Evolutionary conservation across 164 flowering plant genomes (phyloP), one percentile per base, ranked within the genome.

Genomic region (Platanus orientalis): DNA sequence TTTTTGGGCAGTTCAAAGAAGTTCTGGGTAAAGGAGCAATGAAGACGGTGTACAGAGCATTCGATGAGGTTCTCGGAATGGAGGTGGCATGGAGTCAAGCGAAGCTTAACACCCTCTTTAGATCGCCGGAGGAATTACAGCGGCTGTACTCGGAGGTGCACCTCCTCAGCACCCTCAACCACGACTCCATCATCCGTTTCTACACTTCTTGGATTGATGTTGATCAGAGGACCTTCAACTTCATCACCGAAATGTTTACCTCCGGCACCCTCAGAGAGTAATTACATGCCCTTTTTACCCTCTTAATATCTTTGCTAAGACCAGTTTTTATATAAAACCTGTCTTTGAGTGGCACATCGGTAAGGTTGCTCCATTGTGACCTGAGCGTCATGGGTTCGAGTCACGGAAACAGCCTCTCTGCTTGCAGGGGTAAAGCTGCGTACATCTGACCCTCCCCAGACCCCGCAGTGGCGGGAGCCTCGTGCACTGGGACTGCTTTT

Each of bases 61-160:
- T 89, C 59, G 98, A 92, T 58, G 85, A 86, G 78, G 76, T 79
- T 10, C 75, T 72, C 9, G 98, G 90, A 51, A 81, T 92, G 81
- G 98, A 92, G 71, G 95, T 92, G 45, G 98, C 98, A 0, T 92
- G 98, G 96, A 89, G 80, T 68, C 96, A 79, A 30, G 88, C 83
- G 32, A 80, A 80, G 66, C 81, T 92, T 24, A 68, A 71, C 20
- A 83, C 84, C 9, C 83, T 79, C 1, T 77, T 88, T 47, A 73
- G 73, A 45, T 83, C 96, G 6, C 92, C 92, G 1, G 90, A 86
- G 4, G 90, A 81, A 28, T 62, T 86, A 51, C 81, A 90, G n/a
- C 63, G 93, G 34, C 79, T 92, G 7, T 88, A 88, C 73, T 88
- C 93, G 1, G 98, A 92, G 62, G 95, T 90, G 52, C 96, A 87